phyloP scores from a whole-genome alignment of 2,329 filamentous ascomycete genomes.

The Aspergillus sp. region DNA sequence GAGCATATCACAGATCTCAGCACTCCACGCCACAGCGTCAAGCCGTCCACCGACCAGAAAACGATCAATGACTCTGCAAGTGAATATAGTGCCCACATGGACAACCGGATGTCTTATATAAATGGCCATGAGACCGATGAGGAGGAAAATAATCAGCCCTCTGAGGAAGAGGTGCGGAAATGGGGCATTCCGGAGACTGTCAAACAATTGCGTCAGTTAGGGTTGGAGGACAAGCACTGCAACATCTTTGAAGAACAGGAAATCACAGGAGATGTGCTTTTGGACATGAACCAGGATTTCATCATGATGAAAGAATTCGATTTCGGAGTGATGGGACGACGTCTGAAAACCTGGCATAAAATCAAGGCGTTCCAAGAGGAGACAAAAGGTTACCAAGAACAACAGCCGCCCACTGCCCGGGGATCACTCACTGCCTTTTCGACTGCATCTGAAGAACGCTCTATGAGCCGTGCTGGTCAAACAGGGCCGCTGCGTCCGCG shows the following conservation, averaged over 20 bases:
- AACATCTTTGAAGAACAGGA: constrained; percentile 95
- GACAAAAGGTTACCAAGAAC: constrained; percentile 61
- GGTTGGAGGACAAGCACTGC: constrained; percentile 86
- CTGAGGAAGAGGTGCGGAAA: constrained; percentile 68
- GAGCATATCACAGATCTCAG: constrained; percentile 92
- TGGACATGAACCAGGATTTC: constrained; percentile 94
- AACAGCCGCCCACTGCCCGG: constrained; percentile 26
- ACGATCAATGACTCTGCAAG: constrained; percentile 76
- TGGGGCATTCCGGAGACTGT: constrained; percentile 85
- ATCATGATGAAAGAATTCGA: constrained; percentile 95
- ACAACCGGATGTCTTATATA: constrained; percentile 82
- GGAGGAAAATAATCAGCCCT: constrained; percentile 74
- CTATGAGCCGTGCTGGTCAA: constrained; percentile 39
- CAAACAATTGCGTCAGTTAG: constrained; percentile 80
- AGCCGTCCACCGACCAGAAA: constrained; percentile 47
- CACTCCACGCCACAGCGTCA: constrained; percentile 56
- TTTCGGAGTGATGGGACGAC: constrained; percentile 82
- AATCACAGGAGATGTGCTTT: constrained; percentile 86
- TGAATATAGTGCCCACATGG: constrained; percentile 80
- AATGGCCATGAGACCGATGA: constrained; percentile 94
- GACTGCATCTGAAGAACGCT: constrained; percentile 47
- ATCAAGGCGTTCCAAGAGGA: constrained; percentile 91
- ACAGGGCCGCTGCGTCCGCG: constrained; percentile 42
- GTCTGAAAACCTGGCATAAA: constrained; percentile 94
- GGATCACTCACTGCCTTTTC: constrained; percentile 43